These are phyloP conservation scores for Rhizopus sp. DNA, from an alignment of 371 early-diverging fungal species.

Conservation along the genomic window DNA sequence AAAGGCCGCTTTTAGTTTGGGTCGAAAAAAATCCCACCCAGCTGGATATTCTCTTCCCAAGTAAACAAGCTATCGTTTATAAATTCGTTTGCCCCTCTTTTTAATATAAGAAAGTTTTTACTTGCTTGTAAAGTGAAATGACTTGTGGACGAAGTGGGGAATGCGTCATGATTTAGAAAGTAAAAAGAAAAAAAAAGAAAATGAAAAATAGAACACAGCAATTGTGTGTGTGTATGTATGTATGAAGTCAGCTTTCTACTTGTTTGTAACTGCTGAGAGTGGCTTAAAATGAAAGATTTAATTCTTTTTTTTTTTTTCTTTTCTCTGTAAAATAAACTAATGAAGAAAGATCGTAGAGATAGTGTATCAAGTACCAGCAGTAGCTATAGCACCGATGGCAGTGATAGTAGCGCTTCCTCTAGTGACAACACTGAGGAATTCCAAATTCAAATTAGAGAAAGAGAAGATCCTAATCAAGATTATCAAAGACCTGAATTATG, in stretches of 20 bases:
- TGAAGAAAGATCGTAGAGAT: neutral
- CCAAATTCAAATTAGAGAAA: slow-evolving; percentile 20
- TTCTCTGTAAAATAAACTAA: neutral
- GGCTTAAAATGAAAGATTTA: neutral
- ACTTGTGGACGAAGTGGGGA: slow-evolving; percentile 12
- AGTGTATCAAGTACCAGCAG: neutral
- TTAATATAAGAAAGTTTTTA: neutral
- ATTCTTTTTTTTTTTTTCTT: slow-evolving; percentile 8
- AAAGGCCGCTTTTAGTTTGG: slow-evolving; percentile 65
- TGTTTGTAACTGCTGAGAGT: neutral
- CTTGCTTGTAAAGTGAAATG: slow-evolving; percentile 19
- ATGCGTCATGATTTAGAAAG: neutral
- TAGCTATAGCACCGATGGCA: neutral
- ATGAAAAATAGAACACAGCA: neutral
- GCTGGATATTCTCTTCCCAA: slow-evolving; percentile 66
- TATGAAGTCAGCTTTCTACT: neutral
- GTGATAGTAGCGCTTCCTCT: neutral
- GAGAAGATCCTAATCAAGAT: slow-evolving; percentile 12
- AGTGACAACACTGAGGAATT: neutral
- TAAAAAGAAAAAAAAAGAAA: neutral
- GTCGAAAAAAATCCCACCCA: slow-evolving; percentile 61
- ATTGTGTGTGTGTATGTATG: neutral
- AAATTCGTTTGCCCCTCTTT: neutral
- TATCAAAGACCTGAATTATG: slow-evolving; percentile 27
- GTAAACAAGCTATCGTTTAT: slow-evolving; percentile 48